A percentile compares a stretch with the other conserved stretches of the same genome.
Evolutionary conservation across 345 rosid species (phyloP).

Genomic region (Xanthoceras sorbifolium): DNA sequence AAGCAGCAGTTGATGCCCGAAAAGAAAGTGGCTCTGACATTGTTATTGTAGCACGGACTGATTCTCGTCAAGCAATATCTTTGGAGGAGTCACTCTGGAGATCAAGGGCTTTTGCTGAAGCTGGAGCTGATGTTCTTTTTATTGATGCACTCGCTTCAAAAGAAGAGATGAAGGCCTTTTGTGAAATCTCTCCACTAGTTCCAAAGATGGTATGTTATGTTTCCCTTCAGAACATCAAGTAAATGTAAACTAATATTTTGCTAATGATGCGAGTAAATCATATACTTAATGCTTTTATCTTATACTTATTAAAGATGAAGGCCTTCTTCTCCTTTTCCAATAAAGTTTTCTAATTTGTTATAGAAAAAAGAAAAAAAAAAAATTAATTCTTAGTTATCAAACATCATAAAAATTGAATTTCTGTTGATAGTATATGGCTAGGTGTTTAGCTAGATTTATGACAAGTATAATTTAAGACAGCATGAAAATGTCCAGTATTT

Average conservation of each 20-base stretch:
- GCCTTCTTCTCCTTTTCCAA: background rate
- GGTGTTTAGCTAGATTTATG: background rate
- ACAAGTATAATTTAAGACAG: background rate
- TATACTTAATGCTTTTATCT: background rate
- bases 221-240: slow-evolving; percentile 14
- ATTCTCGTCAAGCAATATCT: slow-evolving; percentile 81
- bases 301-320: background rate
- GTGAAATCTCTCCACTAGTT: slow-evolving; percentile 69
- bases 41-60: slow-evolving; percentile 81
- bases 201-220: slow-evolving; percentile 76
- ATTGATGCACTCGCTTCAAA: slow-evolving; percentile 74
- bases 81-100: slow-evolving; percentile 81
- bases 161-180: slow-evolving; percentile 95
- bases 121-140: slow-evolving; percentile 90
- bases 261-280: background rate
- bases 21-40: slow-evolving; percentile 73
- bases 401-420: background rate
- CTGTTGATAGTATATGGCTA: background rate
- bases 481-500: background rate
- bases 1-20: slow-evolving; percentile 89
- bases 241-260: background rate
- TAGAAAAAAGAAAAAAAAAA: background rate
- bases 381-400: background rate
- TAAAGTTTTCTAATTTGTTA: background rate
- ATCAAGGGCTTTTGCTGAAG: slow-evolving; percentile 89